Percentiles rank a stretch among this genome's conserved stretches.
phyloP scores from a whole-genome alignment of 495 filamentous ascomycete genomes.

The Trichoderma erinaceum region DNA sequence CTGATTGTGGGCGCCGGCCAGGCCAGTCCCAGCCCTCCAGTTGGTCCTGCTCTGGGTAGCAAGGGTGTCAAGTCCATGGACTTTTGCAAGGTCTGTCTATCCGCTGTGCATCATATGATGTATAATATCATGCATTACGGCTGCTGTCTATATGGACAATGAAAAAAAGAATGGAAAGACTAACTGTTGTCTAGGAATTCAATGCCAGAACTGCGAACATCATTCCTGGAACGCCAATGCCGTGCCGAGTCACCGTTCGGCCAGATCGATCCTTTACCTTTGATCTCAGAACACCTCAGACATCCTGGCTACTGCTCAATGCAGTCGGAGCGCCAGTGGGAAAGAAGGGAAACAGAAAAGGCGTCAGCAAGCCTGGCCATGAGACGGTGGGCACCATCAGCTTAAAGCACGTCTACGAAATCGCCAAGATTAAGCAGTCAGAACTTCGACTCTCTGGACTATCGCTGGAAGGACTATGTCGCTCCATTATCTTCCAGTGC shows the following conservation, averaged over 20 bases:
- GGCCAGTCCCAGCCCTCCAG: conserved; percentile 90
- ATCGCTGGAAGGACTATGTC: conserved; percentile 72
- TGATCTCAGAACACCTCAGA: conserved; percentile 86
- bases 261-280: conserved; percentile 92
- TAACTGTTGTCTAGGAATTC: conserved; percentile 65
- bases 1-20: conserved; percentile 98
- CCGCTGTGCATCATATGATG: not conserved
- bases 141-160: too few species aligned
- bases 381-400: conserved; percentile 75
- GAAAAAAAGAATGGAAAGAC: not conserved
- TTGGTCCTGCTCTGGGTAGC: conserved; percentile 92
- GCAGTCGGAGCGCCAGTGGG: conserved; percentile 67
- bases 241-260: conserved; percentile 82
- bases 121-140: not conserved
- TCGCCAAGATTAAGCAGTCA: conserved; percentile 89
- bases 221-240: conserved; percentile 75
- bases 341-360: conserved; percentile 71
- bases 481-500: conserved; percentile 79
- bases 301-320: conserved; percentile 77
- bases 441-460: conserved; percentile 78
- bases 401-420: conserved; percentile 96
- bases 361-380: conserved; percentile 69
- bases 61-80: conserved; percentile 99
- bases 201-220: conserved; percentile 91
- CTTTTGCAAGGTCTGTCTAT: conserved; percentile 82